Percentiles rank a stretch among this genome's conserved stretches.
Conservation (phyloP, 2,329 filamentous ascomycete genomes). For the Neonectria ditissima region DNA sequence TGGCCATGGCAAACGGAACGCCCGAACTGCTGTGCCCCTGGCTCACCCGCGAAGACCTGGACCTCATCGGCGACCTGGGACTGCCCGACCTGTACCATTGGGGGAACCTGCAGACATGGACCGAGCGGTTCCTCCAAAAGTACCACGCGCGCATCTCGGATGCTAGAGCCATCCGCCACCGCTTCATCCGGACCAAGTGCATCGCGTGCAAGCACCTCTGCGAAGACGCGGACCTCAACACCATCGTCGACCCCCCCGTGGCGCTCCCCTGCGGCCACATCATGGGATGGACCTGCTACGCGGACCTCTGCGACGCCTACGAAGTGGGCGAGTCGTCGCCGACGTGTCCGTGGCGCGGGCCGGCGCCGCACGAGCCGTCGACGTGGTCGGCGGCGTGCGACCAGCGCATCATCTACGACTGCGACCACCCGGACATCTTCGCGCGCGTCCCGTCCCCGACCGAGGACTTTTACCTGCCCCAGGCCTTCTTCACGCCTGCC, state of each 20-base stretch:
- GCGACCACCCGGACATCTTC: slow-evolving; percentile 23
- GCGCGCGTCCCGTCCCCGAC: background rate
- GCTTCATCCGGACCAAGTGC: slow-evolving; percentile 35
- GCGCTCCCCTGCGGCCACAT: slow-evolving; percentile 40
- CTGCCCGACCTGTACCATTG: slow-evolving; percentile 33
- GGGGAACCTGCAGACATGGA: slow-evolving; percentile 23
- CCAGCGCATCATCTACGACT: slow-evolving; percentile 33
- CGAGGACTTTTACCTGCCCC: slow-evolving; percentile 8
- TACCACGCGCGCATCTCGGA: slow-evolving; percentile 10
- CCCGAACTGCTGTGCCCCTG: slow-evolving; percentile 9
- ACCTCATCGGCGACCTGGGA: slow-evolving; percentile 26
- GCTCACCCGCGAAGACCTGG: slow-evolving; percentile 26
- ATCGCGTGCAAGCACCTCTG: slow-evolving; percentile 32
- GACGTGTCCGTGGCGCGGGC: slow-evolving; percentile 36
- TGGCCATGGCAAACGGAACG: background rate
- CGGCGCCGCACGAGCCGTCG: slow-evolving; percentile 13
- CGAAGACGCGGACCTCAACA: slow-evolving; percentile 7
- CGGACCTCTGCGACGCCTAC: slow-evolving; percentile 9
- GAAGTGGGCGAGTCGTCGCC: background rate
- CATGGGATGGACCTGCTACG: slow-evolving; percentile 34
- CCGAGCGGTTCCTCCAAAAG: background rate
- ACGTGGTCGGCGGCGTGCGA: slow-evolving; percentile 22
- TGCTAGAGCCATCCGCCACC: slow-evolving; percentile 5
- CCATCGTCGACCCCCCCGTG: slow-evolving; percentile 6
- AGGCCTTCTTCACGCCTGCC: slow-evolving; percentile 2